phyloP scores from a whole-genome alignment of 2,329 filamentous ascomycete genomes.

The Verticillium alfalfae region DNA sequence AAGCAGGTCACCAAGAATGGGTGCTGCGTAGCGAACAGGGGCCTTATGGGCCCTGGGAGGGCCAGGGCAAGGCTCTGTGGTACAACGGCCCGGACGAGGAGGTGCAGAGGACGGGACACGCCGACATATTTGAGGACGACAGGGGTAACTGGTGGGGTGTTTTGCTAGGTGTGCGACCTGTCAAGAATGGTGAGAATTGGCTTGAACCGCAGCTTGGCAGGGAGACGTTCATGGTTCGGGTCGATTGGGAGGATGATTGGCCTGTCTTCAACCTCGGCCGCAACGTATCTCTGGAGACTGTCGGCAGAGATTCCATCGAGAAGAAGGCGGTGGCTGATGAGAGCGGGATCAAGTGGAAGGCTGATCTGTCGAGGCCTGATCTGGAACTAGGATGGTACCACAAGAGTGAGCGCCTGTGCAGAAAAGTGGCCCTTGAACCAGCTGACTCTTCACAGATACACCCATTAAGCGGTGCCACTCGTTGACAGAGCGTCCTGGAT shows the following conservation, averaged over 20 bases:
- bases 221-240: slow-evolving; percentile 43
- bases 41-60: slow-evolving; percentile 44
- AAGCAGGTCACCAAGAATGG: slow-evolving; percentile 46
- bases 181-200: slow-evolving; percentile 18
- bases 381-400: slow-evolving; percentile 32
- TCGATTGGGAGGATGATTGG: slow-evolving; percentile 46
- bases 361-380: slow-evolving; percentile 23
- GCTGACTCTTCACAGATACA: slow-evolving; percentile 28
- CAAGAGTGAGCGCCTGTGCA: slow-evolving; percentile 19
- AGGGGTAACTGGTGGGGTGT: slow-evolving; percentile 42
- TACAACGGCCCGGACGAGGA: slow-evolving; percentile 39
- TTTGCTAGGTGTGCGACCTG: slow-evolving; percentile 37
- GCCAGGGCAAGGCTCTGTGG: slow-evolving; percentile 36
- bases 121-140: slow-evolving; percentile 38
- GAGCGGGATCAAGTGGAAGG: slow-evolving; percentile 21
- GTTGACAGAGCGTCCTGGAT: slow-evolving; percentile 33
- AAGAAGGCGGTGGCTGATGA: slow-evolving; percentile 17
- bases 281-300: slow-evolving; percentile 32
- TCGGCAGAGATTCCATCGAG: slow-evolving; percentile 17
- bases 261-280: slow-evolving; percentile 37
- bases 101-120: slow-evolving; percentile 44
- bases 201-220: slow-evolving; percentile 30
- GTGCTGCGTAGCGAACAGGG: slow-evolving; percentile 37
- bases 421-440: background rate
- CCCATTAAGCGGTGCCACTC: slow-evolving; percentile 40